A percentile compares a stretch with the other conserved stretches of the same genome.
These are phyloP conservation scores for Hyaloscypha bicolor DNA, from an alignment of 495 filamentous ascomycete genomes.

Conservation along the genomic window DNA sequence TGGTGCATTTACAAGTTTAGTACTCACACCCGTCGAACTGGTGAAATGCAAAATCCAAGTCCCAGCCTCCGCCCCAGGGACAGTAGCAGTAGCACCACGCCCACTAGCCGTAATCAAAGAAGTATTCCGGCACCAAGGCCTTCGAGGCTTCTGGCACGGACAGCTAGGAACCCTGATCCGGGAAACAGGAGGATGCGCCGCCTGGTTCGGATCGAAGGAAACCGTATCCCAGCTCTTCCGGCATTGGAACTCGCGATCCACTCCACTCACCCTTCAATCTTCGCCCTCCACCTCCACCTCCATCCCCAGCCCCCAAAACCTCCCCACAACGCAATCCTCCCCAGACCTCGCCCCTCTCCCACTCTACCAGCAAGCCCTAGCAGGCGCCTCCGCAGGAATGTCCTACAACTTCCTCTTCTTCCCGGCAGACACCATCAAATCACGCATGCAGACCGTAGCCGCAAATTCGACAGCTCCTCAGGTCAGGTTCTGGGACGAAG, in stretches of 20 bases:
- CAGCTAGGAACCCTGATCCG: conserved; percentile 91
- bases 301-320: conserved; percentile 2
- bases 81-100: conserved; percentile 24
- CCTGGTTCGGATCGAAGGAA: conserved; percentile 96
- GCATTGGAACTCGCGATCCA: conserved; percentile 34
- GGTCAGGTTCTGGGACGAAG: conserved; percentile 68
- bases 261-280: neutral
- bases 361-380: conserved; percentile 80
- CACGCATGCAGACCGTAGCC: conserved; percentile 89
- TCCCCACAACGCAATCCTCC: neutral
- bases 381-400: conserved; percentile 90
- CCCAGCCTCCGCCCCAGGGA: conserved; percentile 36
- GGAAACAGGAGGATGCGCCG: conserved; percentile 88
- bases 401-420: conserved; percentile 96
- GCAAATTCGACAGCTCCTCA: conserved; percentile 46
- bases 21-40: conserved; percentile 93
- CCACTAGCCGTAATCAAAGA: conserved; percentile 60
- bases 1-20: conserved; percentile 86
- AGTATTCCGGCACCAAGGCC: conserved; percentile 77
- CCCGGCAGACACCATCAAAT: conserved; percentile 96
- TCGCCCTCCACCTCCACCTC: neutral
- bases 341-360: conserved; percentile 47
- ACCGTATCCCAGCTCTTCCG: conserved; percentile 68
- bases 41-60: conserved; percentile 99
- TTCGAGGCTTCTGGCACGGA: conserved; percentile 91